Conservation (phyloP, 257 asterid species). For the Scutellaria barbata region DNA sequence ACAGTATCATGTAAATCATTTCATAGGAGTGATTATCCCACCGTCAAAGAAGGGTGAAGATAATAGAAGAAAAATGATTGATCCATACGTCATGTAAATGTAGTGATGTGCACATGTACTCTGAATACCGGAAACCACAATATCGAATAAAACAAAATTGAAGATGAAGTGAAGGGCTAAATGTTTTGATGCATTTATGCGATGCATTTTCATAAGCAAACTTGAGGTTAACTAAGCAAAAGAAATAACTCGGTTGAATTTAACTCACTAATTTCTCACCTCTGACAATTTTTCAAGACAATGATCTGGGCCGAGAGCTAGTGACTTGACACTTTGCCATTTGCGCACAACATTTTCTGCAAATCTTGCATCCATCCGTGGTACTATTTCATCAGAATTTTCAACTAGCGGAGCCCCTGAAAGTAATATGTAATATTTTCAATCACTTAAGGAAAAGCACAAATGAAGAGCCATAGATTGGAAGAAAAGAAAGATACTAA, state of each 20-base stretch:
- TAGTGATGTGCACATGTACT: not conserved
- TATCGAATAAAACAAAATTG: not conserved
- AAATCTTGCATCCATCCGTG: conserved; percentile 89
- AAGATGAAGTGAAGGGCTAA: not conserved
- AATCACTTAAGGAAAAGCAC: conserved; percentile 24
- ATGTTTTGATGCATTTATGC: not conserved
- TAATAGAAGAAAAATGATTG: too few species aligned
- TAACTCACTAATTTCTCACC: conserved; percentile 49
- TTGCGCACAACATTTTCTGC: conserved; percentile 83
- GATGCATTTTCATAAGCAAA: not conserved
- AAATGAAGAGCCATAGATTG: conserved; percentile 7
- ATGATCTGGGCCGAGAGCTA: conserved; percentile 93
- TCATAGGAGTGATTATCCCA: too few species aligned
- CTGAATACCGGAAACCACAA: too few species aligned
- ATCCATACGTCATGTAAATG: conserved; percentile 1
- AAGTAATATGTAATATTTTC: conserved; percentile 29
- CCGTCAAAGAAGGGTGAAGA: too few species aligned
- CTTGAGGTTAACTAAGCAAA: not conserved
- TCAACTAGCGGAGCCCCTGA: conserved; percentile 62
- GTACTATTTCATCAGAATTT: conserved; percentile 50
- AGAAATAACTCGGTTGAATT: not conserved
- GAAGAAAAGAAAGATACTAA: conserved; percentile 22
- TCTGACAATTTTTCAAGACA: conserved; percentile 66
- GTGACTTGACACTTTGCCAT: conserved; percentile 89
- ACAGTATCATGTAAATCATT: not conserved